phyloP scores from a whole-genome alignment of 176 grass and related monocot genomes.

The Paspalum vaginatum region DNA sequence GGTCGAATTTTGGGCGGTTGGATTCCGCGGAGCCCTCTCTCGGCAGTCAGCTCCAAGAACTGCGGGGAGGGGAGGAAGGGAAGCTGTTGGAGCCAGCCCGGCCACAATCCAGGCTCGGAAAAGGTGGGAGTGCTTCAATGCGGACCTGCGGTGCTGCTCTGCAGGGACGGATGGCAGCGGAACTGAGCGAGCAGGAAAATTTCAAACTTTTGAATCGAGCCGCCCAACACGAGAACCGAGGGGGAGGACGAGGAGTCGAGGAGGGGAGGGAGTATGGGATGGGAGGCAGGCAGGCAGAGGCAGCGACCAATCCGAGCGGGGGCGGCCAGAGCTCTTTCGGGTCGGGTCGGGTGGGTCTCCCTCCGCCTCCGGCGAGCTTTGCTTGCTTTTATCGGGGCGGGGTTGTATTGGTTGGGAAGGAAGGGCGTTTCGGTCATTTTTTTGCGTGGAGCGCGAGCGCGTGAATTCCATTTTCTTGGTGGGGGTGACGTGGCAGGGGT shows the following conservation, averaged over 20 bases:
- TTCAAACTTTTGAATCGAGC: slow-evolving; percentile 13
- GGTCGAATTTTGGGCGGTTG: neutral
- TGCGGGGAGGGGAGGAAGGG: too few species aligned
- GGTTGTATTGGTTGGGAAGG: neutral
- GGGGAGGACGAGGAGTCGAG: too few species aligned
- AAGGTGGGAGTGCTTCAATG: too few species aligned
- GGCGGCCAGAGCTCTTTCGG: neutral
- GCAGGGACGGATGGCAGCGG: neutral
- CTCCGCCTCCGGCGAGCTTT: neutral
- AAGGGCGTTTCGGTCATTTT: slow-evolving; percentile 27
- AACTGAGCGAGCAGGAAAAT: neutral
- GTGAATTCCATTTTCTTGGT: neutral
- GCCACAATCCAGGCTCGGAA: slow-evolving; percentile 1
- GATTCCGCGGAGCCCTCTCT: neutral
- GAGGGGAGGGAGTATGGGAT: too few species aligned
- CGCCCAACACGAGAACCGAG: neutral
- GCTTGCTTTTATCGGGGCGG: neutral
- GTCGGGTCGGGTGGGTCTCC: too few species aligned
- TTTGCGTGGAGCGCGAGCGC: neutral
- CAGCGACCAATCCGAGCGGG: neutral
- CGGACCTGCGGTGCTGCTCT: too few species aligned
- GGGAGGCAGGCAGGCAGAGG: neutral
- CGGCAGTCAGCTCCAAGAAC: neutral
- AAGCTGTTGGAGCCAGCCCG: neutral
- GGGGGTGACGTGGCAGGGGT: neutral